A percentile compares a stretch with the other conserved stretches of the same genome.
These are phyloP conservation scores for Ophiostoma sp. DNA, from an alignment of 2,329 filamentous ascomycete genomes.

Conservation along the genomic window DNA sequence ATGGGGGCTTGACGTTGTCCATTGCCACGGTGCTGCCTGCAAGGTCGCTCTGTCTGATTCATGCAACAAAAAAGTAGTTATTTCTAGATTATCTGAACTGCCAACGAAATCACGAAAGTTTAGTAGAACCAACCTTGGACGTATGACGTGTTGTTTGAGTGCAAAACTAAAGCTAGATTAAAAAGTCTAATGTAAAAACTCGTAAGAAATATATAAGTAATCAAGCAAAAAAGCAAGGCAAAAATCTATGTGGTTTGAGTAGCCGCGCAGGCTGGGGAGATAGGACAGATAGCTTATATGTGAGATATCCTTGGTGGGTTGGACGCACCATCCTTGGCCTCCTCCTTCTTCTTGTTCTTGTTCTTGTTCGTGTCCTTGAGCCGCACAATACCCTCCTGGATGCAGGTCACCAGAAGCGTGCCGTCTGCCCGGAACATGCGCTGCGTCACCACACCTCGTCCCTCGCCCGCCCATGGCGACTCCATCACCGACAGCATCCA, in stretches of 20 bases:
- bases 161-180: too few relatives aligned
- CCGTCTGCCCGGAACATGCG: conserved; percentile 67
- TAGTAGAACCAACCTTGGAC: too few relatives aligned
- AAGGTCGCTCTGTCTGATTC: too few relatives aligned
- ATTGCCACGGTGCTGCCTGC: too few relatives aligned
- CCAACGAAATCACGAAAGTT: too few relatives aligned
- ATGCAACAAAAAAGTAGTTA: too few relatives aligned
- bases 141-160: too few relatives aligned
- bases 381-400: conserved; percentile 60
- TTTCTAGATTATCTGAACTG: too few relatives aligned
- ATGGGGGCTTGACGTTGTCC: too few relatives aligned
- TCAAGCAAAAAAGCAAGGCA: background rate
- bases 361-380: conserved; percentile 11
- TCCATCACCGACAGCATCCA: conserved; percentile 79
- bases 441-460: conserved; percentile 69
- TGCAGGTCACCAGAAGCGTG: conserved; percentile 68
- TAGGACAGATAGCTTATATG: background rate
- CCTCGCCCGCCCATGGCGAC: conserved; percentile 74
- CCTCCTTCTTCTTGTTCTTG: background rate
- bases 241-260: background rate
- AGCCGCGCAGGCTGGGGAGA: background rate
- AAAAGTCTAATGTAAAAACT: too few relatives aligned
- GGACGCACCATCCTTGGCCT: background rate
- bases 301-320: background rate
- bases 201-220: too few relatives aligned